phyloP scores from a whole-genome alignment of 805 yeast species.

The Candida maesae region DNA sequence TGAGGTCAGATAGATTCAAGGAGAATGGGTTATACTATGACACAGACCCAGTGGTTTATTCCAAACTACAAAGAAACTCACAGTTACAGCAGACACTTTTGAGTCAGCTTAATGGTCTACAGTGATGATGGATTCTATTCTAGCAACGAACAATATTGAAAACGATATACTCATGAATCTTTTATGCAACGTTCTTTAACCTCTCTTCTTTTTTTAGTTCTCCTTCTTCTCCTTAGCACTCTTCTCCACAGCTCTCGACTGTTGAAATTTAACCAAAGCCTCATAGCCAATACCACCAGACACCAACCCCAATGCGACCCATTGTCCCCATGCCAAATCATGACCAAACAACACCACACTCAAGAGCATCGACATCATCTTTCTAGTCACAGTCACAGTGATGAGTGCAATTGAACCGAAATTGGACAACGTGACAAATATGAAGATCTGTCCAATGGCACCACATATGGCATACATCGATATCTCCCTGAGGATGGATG shows the following conservation, averaged over 20 bases:
- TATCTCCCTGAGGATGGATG: conserved; percentile 56
- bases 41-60: conserved; percentile 40
- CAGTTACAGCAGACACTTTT: conserved; percentile 34
- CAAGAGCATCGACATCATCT: conserved; percentile 91
- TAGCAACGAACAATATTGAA: too few relatives aligned
- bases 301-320: conserved; percentile 76
- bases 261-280: conserved; percentile 36
- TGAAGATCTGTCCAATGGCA: conserved; percentile 91
- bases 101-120: conserved; percentile 10
- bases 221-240: neutral
- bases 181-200: too few relatives aligned
- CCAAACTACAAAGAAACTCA: conserved; percentile 37
- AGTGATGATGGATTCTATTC: too few relatives aligned
- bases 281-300: conserved; percentile 85
- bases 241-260: neutral
- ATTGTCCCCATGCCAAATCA: conserved; percentile 54
- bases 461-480: conserved; percentile 72
- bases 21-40: conserved; percentile 51
- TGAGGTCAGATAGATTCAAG: conserved; percentile 28
- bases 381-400: conserved; percentile 93
- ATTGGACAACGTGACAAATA: conserved; percentile 75
- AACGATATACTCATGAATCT: too few relatives aligned
- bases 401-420: conserved; percentile 84
- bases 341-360: conserved; percentile 91
- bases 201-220: too few relatives aligned